Conservation (phyloP, 805 yeast genomes). For the Saturnispora zaruensis region DNA sequence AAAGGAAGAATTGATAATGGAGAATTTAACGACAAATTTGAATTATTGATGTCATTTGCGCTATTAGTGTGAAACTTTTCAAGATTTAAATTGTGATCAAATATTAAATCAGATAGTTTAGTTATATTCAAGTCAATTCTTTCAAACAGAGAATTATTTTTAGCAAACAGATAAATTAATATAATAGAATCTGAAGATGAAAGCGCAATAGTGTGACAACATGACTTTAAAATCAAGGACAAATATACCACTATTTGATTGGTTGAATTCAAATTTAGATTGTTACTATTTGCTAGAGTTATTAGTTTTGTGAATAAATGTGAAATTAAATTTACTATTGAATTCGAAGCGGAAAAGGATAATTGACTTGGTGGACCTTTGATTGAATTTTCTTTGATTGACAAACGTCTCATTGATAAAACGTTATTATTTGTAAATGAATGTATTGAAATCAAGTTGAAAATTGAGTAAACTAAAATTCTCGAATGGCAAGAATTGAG, state of each 20-base stretch:
- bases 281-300: constrained; percentile 27
- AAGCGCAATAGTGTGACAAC: constrained; percentile 45
- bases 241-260: constrained; percentile 36
- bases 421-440: constrained; percentile 10
- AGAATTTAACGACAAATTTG: neutral
- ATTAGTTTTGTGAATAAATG: constrained; percentile 32
- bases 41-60: neutral
- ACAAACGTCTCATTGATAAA: constrained; percentile 14
- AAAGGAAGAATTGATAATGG: constrained; percentile 3
- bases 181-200: constrained; percentile 45
- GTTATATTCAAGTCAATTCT: constrained; percentile 30
- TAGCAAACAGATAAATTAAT: constrained; percentile 42
- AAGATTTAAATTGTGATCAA: constrained; percentile 8
- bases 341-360: constrained; percentile 42
- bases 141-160: constrained; percentile 33
- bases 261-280: neutral
- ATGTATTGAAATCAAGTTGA: constrained; percentile 46
- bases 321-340: constrained; percentile 36
- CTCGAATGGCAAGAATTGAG: constrained; percentile 33
- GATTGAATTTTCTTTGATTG: constrained; percentile 9
- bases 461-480: constrained; percentile 49
- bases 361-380: constrained; percentile 28
- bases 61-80: constrained; percentile 9
- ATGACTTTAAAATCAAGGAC: constrained; percentile 49
- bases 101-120: constrained; percentile 22